Evolutionary conservation across 495 filamentous ascomycete genomes (phyloP).

Genomic region (Pyronema omphalodes): DNA sequence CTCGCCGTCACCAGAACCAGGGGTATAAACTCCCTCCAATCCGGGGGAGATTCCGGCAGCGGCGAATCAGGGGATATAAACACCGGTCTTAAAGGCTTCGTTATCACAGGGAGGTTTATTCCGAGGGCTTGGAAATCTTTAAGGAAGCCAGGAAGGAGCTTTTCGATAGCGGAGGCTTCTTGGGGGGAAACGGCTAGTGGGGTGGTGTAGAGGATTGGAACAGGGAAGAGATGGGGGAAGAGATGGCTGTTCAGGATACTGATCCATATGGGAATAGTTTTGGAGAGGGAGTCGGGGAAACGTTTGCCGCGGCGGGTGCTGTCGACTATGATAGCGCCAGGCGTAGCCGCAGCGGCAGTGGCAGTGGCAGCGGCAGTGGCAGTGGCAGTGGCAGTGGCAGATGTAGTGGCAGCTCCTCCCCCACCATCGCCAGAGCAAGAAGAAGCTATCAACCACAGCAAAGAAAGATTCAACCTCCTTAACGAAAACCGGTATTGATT

Average conservation of each 20-base stretch:
- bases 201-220: slow-evolving; percentile 42
- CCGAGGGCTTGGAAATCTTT: slow-evolving; percentile 33
- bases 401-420: slow-evolving; percentile 34
- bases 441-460: slow-evolving; percentile 38
- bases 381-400: too few species aligned
- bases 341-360: too few species aligned
- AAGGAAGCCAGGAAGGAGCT: slow-evolving; percentile 47
- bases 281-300: slow-evolving; percentile 83
- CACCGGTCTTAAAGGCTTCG: slow-evolving; percentile 42
- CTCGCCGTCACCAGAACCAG: slow-evolving; percentile 73
- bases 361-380: neutral
- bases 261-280: slow-evolving; percentile 90
- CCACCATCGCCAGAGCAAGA: slow-evolving; percentile 43
- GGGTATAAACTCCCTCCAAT: slow-evolving; percentile 40
- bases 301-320: slow-evolving; percentile 82
- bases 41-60: slow-evolving; percentile 16
- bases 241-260: slow-evolving; percentile 63
- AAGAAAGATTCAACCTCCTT: slow-evolving; percentile 63
- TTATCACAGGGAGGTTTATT: slow-evolving; percentile 25
- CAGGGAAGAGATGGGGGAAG: slow-evolving; percentile 37
- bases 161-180: slow-evolving; percentile 64
- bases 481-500: slow-evolving; percentile 78
- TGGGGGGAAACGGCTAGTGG: slow-evolving; percentile 47
- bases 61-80: slow-evolving; percentile 39
- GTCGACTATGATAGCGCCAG: slow-evolving; percentile 81